These are phyloP conservation scores for Sphaceloma murrayae DNA, from an alignment of 2,329 filamentous ascomycete species.

Conservation along the genomic window DNA sequence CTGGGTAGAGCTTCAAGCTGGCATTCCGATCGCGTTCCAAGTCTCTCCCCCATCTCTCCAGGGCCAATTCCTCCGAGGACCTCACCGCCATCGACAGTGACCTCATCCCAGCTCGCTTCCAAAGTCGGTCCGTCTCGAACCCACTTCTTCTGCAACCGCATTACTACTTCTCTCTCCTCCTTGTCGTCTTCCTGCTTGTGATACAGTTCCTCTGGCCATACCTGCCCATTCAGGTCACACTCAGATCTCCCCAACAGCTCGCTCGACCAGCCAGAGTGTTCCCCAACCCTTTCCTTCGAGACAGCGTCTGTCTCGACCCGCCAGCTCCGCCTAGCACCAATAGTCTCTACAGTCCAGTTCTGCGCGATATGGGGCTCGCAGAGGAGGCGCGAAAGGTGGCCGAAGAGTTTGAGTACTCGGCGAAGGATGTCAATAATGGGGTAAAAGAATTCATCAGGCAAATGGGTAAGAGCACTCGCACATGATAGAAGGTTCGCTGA, in stretches of 20 bases:
- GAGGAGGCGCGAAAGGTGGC: conserved; percentile 72
- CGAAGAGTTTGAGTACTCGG: conserved; percentile 73
- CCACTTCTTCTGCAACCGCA: conserved; percentile 4
- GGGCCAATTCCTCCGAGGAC: conserved; percentile 20
- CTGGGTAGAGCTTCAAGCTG: conserved; percentile 10
- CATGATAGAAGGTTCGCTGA: conserved; percentile 17
- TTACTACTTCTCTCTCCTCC: conserved; percentile 12
- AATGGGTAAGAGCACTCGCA: conserved; percentile 52
- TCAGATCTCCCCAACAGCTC: background rate
- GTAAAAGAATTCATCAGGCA: conserved; percentile 79
- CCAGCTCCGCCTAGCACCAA: conserved; percentile 18
- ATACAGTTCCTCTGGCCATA: conserved; percentile 8
- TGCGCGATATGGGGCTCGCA: conserved; percentile 43
- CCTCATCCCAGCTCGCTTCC: conserved; percentile 17
- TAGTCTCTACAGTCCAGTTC: conserved; percentile 19
- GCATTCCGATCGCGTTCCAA: conserved; percentile 12
- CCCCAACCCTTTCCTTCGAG: conserved; percentile 28
- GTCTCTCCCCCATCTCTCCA: conserved; percentile 18
- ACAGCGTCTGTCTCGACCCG: conserved; percentile 29
- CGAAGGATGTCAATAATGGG: conserved; percentile 66
- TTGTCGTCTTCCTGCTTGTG: conserved; percentile 7
- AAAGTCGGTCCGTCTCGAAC: conserved; percentile 6
- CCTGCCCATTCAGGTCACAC: conserved; percentile 21
- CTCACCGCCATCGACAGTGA: conserved; percentile 20
- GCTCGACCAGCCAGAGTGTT: conserved; percentile 17